Base-by-base conservation (phyloP, 495 filamentous ascomycete species). In the Penicillium egyptiacum region DNA sequence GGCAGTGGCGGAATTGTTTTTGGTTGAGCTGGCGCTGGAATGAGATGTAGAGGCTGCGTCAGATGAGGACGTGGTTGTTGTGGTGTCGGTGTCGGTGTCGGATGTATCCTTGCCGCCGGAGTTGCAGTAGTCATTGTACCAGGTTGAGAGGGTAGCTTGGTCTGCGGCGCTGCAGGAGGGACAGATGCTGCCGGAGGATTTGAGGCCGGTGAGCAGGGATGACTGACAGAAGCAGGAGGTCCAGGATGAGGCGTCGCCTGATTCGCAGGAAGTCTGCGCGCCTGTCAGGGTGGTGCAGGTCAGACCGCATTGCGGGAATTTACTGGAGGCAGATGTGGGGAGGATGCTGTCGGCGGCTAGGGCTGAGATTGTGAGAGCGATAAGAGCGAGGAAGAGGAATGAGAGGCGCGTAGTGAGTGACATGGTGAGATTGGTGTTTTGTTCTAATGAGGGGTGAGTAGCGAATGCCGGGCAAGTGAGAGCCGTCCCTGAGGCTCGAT, bases 141-240 rank as follows among this genome's bases (percentile, higher is more conserved):
- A 86, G 31, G 62, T 67, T 26, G 77, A 69, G 41, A 86, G 53
- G 30, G 71, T 49, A 25, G 65, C 17, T 47, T 72, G 69, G 59
- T 79, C 77, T 30, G 65, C 56, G 14, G 69, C 33, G 30, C 33
- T 66, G 37, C 61, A 65, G 25, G 73, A 62, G 57, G 77, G 77
- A 45, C 65, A 67, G 19, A 70, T 52, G 46, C 70, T 69, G 59
- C 79, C 58, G 37, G 69, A 70, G 19, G 61, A 61, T 42, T 81
- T 67, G 22, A 83, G 68, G 9, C 62, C 56, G 14, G 65, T 66
- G 11, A 84, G 70, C 3, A 74, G 53, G 11, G 67, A 54, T 12
- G 77, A 81, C 57, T 78, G 70, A 67, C 83, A 86, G 70, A 85
- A 82, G 61, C 83, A 86, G 23, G 74, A 74, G 53, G 79, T 71